A percentile compares a stretch with the other conserved stretches of the same genome.
Evolutionary conservation across 495 filamentous ascomycete genomes (phyloP).

Genomic region (Aspergillus saccharolyticus): DNA sequence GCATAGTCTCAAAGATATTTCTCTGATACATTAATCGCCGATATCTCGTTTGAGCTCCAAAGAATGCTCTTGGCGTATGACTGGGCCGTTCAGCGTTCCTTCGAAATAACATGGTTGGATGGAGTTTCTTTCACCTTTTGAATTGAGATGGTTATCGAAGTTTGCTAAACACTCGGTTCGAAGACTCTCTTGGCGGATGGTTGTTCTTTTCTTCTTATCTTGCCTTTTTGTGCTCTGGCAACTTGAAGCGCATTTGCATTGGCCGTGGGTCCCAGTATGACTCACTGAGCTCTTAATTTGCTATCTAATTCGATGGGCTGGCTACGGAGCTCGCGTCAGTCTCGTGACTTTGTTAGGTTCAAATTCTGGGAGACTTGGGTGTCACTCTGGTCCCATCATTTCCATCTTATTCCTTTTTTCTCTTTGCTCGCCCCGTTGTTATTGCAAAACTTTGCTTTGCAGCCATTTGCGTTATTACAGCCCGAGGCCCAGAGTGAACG

Average conservation of each 20-base stretch:
- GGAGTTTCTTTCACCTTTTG: slow-evolving; percentile 27
- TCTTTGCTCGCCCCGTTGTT: slow-evolving; percentile 11
- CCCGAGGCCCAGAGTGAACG: slow-evolving; percentile 3
- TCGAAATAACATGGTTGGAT: slow-evolving; percentile 31
- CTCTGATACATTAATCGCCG: slow-evolving; percentile 2
- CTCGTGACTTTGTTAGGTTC: slow-evolving; percentile 10
- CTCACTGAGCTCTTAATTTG: slow-evolving; percentile 4
- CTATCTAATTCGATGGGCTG: slow-evolving; percentile 1
- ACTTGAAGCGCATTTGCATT: slow-evolving; percentile 14
- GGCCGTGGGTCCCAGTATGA: slow-evolving; percentile 6
- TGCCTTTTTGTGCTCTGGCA: slow-evolving; percentile 8
- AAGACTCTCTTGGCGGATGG: slow-evolving; percentile 4
- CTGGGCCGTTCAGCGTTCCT: slow-evolving; percentile 34
- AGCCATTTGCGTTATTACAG: slow-evolving; percentile 1
- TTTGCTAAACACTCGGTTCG: slow-evolving; percentile 19
- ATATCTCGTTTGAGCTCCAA: slow-evolving; percentile 13
- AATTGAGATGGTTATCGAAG: slow-evolving; percentile 24
- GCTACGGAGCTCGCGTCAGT: not conserved
- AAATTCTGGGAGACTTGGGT: slow-evolving; percentile 17
- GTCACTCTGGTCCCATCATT: slow-evolving; percentile 7
- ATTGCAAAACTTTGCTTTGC: slow-evolving; percentile 10
- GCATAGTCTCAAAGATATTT: slow-evolving; percentile 19
- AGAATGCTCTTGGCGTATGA: slow-evolving; percentile 14
- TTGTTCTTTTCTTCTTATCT: slow-evolving; percentile 1
- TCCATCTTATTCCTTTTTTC: slow-evolving; percentile 5